These are phyloP conservation scores for Kalmusia sp. DNA, from an alignment of 2,329 filamentous ascomycete species.

Conservation along the genomic window DNA sequence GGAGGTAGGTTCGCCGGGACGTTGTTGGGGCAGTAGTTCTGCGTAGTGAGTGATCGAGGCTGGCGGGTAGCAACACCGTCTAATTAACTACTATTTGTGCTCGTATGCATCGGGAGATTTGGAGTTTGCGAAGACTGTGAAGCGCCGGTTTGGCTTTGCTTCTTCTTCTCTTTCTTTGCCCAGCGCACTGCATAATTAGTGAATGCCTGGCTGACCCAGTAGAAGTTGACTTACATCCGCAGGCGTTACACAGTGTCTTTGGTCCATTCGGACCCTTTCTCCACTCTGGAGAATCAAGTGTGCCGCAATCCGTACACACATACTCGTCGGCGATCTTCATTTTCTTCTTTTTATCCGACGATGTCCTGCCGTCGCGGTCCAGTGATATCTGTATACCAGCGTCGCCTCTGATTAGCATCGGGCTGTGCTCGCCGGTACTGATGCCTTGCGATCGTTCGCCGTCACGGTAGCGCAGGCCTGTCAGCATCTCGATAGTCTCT, in stretches of 20 bases:
- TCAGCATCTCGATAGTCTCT: conserved; percentile 92
- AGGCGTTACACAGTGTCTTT: conserved; percentile 95
- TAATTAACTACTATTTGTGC: conserved; percentile 41
- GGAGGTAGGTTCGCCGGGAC: too few species aligned
- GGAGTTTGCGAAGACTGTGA: conserved; percentile 27
- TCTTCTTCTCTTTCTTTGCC: conserved; percentile 81
- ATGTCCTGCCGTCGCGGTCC: conserved; percentile 73
- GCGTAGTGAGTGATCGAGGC: too few species aligned
- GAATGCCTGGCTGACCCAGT: not conserved
- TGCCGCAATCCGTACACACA: conserved; percentile 95
- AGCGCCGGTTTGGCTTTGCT: conserved; percentile 30
- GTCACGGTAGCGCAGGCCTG: conserved; percentile 84
- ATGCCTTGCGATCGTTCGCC: conserved; percentile 89
- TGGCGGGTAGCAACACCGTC: too few species aligned
- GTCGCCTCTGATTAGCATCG: conserved; percentile 82
- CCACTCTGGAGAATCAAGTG: conserved; percentile 94
- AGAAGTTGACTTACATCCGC: conserved; percentile 68
- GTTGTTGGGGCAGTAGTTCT: too few species aligned
- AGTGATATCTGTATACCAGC: conserved; percentile 83
- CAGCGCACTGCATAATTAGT: conserved; percentile 57
- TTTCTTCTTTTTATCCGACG: conserved; percentile 85
- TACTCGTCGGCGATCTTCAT: conserved; percentile 84
- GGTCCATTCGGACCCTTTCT: conserved; percentile 90
- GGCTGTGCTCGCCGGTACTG: conserved; percentile 83
- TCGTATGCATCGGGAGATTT: conserved; percentile 35